Evolutionary conservation across 208 protist species (phyloP).

Genomic region (Wallacemonas sp.): DNA sequence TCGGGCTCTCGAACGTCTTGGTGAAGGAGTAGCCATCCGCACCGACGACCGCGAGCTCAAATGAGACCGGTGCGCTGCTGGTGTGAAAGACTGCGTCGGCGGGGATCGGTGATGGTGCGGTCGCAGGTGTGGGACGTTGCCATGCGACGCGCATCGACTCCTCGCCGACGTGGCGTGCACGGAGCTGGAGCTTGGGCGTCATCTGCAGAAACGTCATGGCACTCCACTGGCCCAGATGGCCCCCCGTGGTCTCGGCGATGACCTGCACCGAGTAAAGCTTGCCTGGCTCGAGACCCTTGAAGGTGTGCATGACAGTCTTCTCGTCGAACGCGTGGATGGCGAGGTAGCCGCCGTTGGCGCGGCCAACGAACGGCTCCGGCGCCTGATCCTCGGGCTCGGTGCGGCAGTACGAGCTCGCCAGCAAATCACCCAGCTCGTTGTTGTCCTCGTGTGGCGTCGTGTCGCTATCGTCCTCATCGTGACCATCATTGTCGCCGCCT

Average conservation of each 20-base stretch:
- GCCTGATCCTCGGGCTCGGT: background rate
- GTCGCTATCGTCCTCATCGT: background rate
- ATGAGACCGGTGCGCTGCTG: constrained; percentile 25
- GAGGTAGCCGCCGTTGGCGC: constrained; percentile 14
- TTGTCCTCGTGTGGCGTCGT: background rate
- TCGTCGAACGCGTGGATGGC: constrained; percentile 20
- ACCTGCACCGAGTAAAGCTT: constrained; percentile 84
- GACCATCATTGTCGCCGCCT: background rate
- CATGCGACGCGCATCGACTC: constrained; percentile 70
- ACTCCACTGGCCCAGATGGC: constrained; percentile 83
- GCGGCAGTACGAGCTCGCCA: background rate
- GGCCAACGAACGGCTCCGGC: constrained; percentile 2
- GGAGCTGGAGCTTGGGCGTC: constrained; percentile 62
- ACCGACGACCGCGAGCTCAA: constrained; percentile 63
- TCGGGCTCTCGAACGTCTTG: constrained; percentile 28
- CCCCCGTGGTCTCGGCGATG: constrained; percentile 73
- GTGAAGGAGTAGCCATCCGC: constrained; percentile 29
- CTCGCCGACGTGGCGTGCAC: constrained; percentile 57
- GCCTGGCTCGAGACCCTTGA: constrained; percentile 48
- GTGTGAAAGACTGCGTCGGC: background rate
- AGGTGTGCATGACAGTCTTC: constrained; percentile 2
- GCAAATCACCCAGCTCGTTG: constrained; percentile 5
- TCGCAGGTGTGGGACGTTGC: constrained; percentile 31
- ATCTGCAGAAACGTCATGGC: constrained; percentile 64
- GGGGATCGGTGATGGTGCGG: background rate